These are phyloP conservation scores for Tricholoma saponaceum DNA, from an alignment of 768 basidiomycete genomes.

Conservation along the genomic window DNA sequence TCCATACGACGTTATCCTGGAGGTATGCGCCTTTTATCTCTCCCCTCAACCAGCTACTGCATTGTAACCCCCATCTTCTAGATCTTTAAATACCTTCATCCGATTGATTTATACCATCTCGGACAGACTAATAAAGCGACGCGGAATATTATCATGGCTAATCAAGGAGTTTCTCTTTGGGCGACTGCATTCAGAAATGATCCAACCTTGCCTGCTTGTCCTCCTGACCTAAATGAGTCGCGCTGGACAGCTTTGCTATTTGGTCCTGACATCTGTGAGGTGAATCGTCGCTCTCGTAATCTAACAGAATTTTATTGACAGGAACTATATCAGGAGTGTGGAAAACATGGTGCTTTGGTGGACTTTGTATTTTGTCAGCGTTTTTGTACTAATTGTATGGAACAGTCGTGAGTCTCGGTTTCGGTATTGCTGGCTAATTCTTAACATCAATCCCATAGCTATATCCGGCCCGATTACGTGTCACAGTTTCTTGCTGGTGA, in stretches of 20 bases:
- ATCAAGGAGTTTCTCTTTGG: neutral
- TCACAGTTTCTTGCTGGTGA: too few species aligned
- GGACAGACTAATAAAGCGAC: neutral
- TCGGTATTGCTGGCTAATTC: too few species aligned
- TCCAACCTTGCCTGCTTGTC: neutral
- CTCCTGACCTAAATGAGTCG: neutral
- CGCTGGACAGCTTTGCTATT: neutral
- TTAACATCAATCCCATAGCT: too few species aligned
- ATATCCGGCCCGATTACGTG: too few species aligned
- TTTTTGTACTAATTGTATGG: neutral
- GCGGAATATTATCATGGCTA: neutral
- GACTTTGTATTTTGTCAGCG: neutral
- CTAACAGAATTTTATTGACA: neutral
- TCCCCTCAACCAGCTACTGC: too few species aligned
- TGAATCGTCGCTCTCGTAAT: neutral
- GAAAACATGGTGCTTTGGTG: neutral
- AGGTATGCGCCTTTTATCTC: neutral
- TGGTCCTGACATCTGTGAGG: neutral
- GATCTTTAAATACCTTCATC: neutral
- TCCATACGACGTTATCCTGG: neutral
- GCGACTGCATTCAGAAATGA: neutral
- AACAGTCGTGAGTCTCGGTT: too few species aligned
- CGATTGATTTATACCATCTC: neutral
- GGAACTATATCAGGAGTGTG: neutral
- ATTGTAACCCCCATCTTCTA: neutral